Percentiles rank a stretch among this genome's conserved stretches.
Evolutionary conservation across 306 rosid species (phyloP).

Genomic region (Acmispon strigosus): DNA sequence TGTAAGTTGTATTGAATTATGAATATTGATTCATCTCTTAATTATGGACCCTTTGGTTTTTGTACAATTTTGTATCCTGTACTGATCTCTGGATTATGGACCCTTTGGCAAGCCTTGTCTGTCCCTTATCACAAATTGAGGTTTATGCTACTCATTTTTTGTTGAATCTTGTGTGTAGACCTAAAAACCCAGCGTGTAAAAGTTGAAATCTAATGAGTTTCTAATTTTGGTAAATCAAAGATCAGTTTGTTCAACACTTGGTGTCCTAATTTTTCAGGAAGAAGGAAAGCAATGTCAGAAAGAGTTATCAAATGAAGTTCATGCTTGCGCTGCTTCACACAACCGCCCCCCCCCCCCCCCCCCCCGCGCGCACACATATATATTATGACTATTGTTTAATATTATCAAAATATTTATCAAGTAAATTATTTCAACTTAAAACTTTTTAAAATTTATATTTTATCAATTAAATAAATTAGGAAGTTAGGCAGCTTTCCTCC

Average conservation of each 20-base stretch:
- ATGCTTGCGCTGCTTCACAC: too few species aligned
- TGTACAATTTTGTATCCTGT: not conserved
- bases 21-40: not conserved
- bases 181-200: not conserved
- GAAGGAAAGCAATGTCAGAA: not conserved
- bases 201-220: not conserved
- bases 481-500: not conserved
- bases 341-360: too few species aligned
- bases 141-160: constrained; percentile 6
- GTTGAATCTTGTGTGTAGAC: not conserved
- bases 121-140: not conserved
- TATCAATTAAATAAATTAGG: not conserved
- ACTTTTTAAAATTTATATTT: too few species aligned
- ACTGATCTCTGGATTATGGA: not conserved
- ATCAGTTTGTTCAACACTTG: not conserved
- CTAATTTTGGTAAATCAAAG: not conserved
- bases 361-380: too few species aligned
- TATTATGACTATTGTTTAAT: too few species aligned
- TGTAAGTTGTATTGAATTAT: constrained; percentile 9
- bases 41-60: too few species aligned
- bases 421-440: too few species aligned
- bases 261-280: not conserved
- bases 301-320: not conserved
- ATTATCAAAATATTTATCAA: too few species aligned
- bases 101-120: not conserved